These are phyloP conservation scores for Petunia secreta DNA, from an alignment of 257 asterid species.

Conservation along the genomic window DNA sequence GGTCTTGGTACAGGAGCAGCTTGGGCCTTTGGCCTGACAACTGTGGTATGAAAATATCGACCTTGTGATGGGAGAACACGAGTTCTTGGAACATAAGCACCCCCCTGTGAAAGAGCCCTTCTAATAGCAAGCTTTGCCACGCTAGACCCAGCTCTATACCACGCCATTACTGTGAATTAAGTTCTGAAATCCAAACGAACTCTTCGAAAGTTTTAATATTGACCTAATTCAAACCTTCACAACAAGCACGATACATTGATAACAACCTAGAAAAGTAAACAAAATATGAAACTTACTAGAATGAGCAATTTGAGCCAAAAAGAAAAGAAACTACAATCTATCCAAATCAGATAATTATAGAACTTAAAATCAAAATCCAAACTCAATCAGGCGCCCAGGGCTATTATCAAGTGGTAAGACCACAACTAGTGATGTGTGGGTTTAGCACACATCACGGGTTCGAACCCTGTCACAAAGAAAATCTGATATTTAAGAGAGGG, in stretches of 20 bases:
- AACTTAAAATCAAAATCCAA: not conserved
- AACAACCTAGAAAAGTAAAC: not conserved
- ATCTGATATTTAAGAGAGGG: too few species aligned
- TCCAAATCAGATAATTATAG: not conserved
- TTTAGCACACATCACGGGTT: too few species aligned
- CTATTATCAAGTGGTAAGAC: too few species aligned
- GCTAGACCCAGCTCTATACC: slow-evolving; percentile 42
- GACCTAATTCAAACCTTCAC: slow-evolving; percentile 24
- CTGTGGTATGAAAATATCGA: slow-evolving; percentile 33
- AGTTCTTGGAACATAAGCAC: slow-evolving; percentile 30
- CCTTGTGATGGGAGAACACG: slow-evolving; percentile 30
- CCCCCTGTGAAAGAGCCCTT: slow-evolving; percentile 37
- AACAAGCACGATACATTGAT: slow-evolving; percentile 15
- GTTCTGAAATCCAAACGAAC: slow-evolving; percentile 14
- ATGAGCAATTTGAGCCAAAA: not conserved
- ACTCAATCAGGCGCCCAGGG: not conserved
- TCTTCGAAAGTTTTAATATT: slow-evolving; percentile 24
- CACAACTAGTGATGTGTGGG: too few species aligned
- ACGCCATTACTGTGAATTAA: slow-evolving; percentile 28
- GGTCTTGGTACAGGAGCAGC: slow-evolving; percentile 41
- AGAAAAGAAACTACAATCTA: not conserved
- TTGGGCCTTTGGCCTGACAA: slow-evolving; percentile 35
- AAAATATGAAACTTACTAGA: not conserved
- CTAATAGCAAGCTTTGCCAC: slow-evolving; percentile 42
- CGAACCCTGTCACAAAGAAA: too few species aligned